Evolutionary conservation across 108 stramenopile genomes (phyloP), one percentile per base, ranked within the genome.

Genomic region (Craspedostauros australis): DNA sequence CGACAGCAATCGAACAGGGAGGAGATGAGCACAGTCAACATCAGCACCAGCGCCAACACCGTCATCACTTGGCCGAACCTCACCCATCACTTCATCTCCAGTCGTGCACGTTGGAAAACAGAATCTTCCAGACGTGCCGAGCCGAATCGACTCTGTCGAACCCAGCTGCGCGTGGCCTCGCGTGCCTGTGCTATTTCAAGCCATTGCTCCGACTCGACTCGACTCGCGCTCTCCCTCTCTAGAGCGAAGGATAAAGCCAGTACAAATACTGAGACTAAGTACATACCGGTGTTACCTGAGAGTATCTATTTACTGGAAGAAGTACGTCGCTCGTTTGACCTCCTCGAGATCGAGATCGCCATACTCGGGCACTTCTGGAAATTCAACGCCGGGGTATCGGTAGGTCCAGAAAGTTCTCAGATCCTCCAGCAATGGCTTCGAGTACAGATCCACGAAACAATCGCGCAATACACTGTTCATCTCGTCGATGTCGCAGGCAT

Each of bases 401-500:
- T 87, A 37, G 46, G 78, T 74, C 84, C 92, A 91, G 6, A 32
- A 73, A 30, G 60, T 52, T 49, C 81, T 80, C 18, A 96, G 59
- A 5, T 92, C 66, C 44, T 95, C 87, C 5, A 99, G 78, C 34
- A 99, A 60, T 6, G 98, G 96, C 36, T 77, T 60, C 6, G 79
- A 62, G 69, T 99, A 98, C 28, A 99, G 77, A 7, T 96, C 91
- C 5, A 99, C 89, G 43, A 99, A 99, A 32, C 62, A 70, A 31
- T 96, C 89, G 39, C 96, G 77, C 29, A 97, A 64, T 22, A 78
- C 70, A 22, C 49, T 61, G 51, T 96, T 97, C 99, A 99, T 98
- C 54, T 82, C 87, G 39, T 98, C 95, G 8, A 98, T 79, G 55
- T 98, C 93, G 32, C 82, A 86, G 1, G 99, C 84, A 67, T 99